These are phyloP conservation scores for Pochonia chlamydosporia DNA, from an alignment of 2,329 filamentous ascomycete genomes.

Conservation along the genomic window DNA sequence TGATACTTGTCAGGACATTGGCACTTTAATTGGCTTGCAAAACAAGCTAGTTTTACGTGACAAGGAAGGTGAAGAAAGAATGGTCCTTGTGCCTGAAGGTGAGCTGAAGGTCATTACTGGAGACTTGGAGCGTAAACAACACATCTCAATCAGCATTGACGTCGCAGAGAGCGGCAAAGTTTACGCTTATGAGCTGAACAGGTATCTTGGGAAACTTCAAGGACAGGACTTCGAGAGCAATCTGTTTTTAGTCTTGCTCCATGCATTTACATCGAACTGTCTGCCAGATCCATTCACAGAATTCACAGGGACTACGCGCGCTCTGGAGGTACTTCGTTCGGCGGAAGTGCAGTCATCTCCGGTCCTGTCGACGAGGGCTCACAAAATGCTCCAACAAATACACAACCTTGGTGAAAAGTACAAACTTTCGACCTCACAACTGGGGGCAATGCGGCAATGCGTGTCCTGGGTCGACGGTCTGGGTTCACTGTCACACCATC, in stretches of 20 bases:
- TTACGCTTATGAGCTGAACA: conserved; percentile 42
- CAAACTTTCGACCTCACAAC: background rate
- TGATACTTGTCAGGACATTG: conserved; percentile 38
- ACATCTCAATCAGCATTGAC: conserved; percentile 25
- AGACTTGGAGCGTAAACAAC: background rate
- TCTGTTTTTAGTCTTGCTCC: conserved; percentile 42
- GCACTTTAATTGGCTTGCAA: conserved; percentile 41
- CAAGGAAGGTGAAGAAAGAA: conserved; percentile 18
- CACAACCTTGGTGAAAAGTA: background rate
- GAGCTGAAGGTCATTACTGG: conserved; percentile 20
- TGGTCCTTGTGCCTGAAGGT: conserved; percentile 33
- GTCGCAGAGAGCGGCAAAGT: conserved; percentile 6
- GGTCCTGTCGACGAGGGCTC: background rate
- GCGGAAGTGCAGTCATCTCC: conserved; percentile 38
- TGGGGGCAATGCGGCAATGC: background rate
- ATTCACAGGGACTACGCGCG: conserved; percentile 47
- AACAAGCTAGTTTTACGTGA: conserved; percentile 41
- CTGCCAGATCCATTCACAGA: conserved; percentile 42
- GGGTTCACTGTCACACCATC: conserved; percentile 3
- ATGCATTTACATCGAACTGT: conserved; percentile 46
- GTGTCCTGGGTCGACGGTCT: background rate
- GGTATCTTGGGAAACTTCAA: conserved; percentile 37
- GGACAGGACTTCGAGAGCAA: conserved; percentile 46
- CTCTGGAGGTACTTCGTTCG: conserved; percentile 39
- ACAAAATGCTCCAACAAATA: background rate